A percentile compares a stretch with the other conserved stretches of the same genome.
Conservation (phyloP, 768 basidiomycete genomes). For the Leccinum ochraceum region DNA sequence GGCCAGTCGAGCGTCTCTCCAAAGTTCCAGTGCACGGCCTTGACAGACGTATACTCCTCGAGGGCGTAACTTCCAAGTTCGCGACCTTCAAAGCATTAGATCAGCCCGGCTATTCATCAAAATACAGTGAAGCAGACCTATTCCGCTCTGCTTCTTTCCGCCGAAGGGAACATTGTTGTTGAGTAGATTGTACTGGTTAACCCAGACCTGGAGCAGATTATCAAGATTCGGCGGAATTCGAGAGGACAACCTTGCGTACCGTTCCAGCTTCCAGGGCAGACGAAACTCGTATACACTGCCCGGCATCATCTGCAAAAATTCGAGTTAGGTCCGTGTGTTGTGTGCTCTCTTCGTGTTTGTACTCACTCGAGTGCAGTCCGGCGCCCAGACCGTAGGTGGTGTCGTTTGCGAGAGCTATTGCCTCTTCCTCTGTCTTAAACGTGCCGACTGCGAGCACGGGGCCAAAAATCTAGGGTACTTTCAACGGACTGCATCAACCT, state of each 20-base stretch:
- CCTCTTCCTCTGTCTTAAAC: slow-evolving; percentile 89
- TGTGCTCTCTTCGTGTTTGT: neutral
- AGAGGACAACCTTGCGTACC: slow-evolving; percentile 41
- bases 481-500: slow-evolving; percentile 11
- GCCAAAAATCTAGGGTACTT: slow-evolving; percentile 76
- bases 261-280: slow-evolving; percentile 87
- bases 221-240: slow-evolving; percentile 5
- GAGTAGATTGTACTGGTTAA: slow-evolving; percentile 85
- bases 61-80: slow-evolving; percentile 86
- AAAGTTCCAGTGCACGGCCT: slow-evolving; percentile 87
- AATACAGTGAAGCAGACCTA: slow-evolving; percentile 45
- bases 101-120: slow-evolving; percentile 2
- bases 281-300: slow-evolving; percentile 88
- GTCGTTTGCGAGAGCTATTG: slow-evolving; percentile 80
- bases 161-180: slow-evolving; percentile 93
- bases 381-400: slow-evolving; percentile 91
- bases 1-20: slow-evolving; percentile 82
- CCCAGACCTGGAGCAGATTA: slow-evolving; percentile 64
- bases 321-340: slow-evolving; percentile 2
- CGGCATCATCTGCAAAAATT: slow-evolving; percentile 63
- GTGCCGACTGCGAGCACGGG: slow-evolving; percentile 84
- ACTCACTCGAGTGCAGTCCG: slow-evolving; percentile 83
- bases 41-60: slow-evolving; percentile 81
- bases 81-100: slow-evolving; percentile 54
- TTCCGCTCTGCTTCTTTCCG: slow-evolving; percentile 91